Conservation (phyloP, 257 asterid species). For the Solanum bulbocastanum region DNA sequence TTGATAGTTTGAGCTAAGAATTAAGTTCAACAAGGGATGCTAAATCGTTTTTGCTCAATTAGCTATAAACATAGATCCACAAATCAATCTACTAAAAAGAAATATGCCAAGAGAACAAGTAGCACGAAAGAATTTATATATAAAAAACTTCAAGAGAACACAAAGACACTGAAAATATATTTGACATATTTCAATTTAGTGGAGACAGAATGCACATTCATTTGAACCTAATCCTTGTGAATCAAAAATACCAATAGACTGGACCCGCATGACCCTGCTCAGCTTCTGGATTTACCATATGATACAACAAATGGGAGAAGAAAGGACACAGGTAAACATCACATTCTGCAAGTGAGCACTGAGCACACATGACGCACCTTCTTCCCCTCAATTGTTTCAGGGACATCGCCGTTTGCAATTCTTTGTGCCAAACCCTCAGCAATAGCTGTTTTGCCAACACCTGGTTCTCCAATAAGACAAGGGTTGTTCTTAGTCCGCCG, state of each 20-base stretch:
- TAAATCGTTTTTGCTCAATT: background rate
- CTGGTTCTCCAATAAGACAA: conserved; percentile 99
- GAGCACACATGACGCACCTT: conserved; percentile 37
- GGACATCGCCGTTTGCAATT: conserved; percentile 90
- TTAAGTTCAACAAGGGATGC: background rate
- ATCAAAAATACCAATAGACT: background rate
- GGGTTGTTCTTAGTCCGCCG: conserved; percentile 96
- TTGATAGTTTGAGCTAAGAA: background rate
- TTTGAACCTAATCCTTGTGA: background rate
- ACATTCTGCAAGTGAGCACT: background rate
- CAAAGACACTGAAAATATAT: background rate
- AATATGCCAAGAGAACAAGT: background rate
- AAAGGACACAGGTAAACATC: background rate
- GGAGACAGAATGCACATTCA: background rate
- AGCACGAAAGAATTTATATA: background rate
- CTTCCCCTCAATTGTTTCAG: conserved; percentile 96
- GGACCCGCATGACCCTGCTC: background rate
- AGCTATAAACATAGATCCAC: background rate
- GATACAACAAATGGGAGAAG: background rate
- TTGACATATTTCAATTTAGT: background rate
- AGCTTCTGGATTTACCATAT: background rate
- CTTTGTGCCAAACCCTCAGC: conserved; percentile 99
- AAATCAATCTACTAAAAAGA: background rate
- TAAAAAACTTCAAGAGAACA: background rate
- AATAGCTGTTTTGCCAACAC: conserved; percentile 98